A percentile compares a stretch with the other conserved stretches of the same genome.
Conservation (phyloP, 441 rosid genomes). For the Syzygium syzygioides region DNA sequence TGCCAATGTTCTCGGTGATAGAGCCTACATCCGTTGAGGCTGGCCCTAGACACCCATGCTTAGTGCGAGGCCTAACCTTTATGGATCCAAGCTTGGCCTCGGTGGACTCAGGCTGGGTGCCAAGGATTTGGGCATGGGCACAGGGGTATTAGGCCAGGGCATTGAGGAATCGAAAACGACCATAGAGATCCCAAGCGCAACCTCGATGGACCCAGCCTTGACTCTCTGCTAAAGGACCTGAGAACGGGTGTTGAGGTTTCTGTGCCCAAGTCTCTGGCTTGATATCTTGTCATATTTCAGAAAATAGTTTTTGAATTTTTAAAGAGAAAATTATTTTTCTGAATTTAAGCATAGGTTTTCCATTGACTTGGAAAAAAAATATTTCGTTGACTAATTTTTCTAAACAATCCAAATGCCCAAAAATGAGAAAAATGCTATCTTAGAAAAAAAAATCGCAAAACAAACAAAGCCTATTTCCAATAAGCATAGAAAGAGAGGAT, state of each 20-base stretch:
- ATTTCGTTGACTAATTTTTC: too few species aligned
- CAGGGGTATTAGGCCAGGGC: rapidly evolving
- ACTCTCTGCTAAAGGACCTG: background rate
- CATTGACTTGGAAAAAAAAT: too few species aligned
- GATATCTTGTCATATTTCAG: background rate
- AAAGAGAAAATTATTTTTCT: too few species aligned
- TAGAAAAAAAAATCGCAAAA: too few species aligned
- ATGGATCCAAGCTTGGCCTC: background rate
- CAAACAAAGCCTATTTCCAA: too few species aligned
- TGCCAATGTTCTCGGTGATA: rapidly evolving
- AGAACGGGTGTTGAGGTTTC: rapidly evolving
- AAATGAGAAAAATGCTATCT: too few species aligned
- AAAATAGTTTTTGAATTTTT: too few species aligned
- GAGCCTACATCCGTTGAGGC: background rate
- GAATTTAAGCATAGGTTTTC: too few species aligned
- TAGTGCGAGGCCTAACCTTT: background rate
- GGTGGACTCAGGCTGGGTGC: background rate
- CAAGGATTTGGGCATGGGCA: background rate
- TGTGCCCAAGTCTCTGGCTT: background rate
- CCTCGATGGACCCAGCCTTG: rapidly evolving
- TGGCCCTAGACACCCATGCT: background rate
- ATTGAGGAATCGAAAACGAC: background rate
- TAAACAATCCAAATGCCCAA: too few species aligned
- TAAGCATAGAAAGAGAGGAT: too few species aligned
- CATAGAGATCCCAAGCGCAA: rapidly evolving